Evolutionary conservation across 208 protist species (phyloP).

Genomic region (Naegleria fowleri): DNA sequence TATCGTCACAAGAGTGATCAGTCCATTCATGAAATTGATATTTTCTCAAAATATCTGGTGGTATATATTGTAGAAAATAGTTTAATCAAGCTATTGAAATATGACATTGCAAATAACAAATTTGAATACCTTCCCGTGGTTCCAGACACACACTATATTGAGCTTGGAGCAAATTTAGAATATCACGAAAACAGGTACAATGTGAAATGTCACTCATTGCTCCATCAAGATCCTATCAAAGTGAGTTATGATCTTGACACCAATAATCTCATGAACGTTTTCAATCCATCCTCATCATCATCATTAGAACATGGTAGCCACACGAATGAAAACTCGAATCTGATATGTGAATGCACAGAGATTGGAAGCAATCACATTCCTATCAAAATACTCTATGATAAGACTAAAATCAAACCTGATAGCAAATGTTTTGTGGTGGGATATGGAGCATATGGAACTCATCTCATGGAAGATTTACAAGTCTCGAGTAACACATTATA

Average conservation of each 20-base stretch:
- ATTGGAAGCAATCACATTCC: not conserved
- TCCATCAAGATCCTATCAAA: not conserved
- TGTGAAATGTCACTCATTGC: not conserved
- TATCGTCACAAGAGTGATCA: not conserved
- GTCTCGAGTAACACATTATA: not conserved
- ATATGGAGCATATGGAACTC: conserved; percentile 24
- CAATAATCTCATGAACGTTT: not conserved
- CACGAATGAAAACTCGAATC: not conserved
- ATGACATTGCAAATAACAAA: not conserved
- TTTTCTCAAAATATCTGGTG: not conserved
- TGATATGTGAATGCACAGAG: not conserved
- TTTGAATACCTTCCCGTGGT: not conserved
- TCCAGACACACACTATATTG: not conserved
- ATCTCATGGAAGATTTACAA: not conserved
- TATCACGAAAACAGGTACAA: not conserved
- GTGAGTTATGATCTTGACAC: not conserved
- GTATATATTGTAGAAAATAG: not conserved
- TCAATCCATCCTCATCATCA: too few relatives aligned
- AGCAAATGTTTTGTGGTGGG: not conserved
- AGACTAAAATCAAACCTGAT: not conserved
- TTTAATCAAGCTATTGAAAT: not conserved
- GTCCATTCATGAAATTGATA: not conserved
- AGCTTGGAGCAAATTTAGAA: not conserved
- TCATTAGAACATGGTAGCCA: not conserved
- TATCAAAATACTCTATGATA: not conserved